phyloP scores from a whole-genome alignment of 2,329 filamentous ascomycete species.

The Pseudogymnoascus destructans region DNA sequence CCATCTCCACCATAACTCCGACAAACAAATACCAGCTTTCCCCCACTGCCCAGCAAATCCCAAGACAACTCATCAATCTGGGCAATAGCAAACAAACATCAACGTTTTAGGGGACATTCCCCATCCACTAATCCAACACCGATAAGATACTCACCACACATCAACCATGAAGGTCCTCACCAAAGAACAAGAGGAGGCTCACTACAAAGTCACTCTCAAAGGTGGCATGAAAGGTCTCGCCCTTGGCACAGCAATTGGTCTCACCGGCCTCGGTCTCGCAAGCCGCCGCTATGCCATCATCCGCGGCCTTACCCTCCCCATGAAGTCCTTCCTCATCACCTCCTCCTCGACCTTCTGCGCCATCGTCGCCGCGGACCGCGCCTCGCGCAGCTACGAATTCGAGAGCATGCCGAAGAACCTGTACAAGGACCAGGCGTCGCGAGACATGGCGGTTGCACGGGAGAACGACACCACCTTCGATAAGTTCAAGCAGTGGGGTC shows the following conservation, averaged over 20 bases:
- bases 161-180: constrained; percentile 79
- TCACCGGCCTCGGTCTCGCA: constrained; percentile 34
- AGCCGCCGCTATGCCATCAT: constrained; percentile 62
- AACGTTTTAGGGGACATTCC: not conserved
- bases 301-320: constrained; percentile 70
- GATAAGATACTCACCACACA: not conserved
- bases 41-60: not conserved
- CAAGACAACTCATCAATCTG: constrained; percentile 1
- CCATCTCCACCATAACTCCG: not conserved
- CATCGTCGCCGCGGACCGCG: constrained; percentile 75
- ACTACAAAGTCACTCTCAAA: constrained; percentile 68
- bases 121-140: not conserved
- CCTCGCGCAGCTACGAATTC: constrained; percentile 58
- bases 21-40: not conserved
- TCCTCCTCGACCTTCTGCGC: constrained; percentile 72
- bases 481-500: constrained; percentile 56
- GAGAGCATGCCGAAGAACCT: constrained; percentile 51
- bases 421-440: constrained; percentile 52
- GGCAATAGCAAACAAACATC: not conserved
- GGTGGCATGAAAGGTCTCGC: constrained; percentile 59
- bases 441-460: constrained; percentile 40
- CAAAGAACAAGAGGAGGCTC: constrained; percentile 78
- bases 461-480: constrained; percentile 26
- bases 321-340: constrained; percentile 80
- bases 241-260: constrained; percentile 53